Evolutionary conservation across 2,329 filamentous ascomycete genomes (phyloP), one percentile per base, ranked within the genome.

Genomic region (Alternaria triticina): DNA sequence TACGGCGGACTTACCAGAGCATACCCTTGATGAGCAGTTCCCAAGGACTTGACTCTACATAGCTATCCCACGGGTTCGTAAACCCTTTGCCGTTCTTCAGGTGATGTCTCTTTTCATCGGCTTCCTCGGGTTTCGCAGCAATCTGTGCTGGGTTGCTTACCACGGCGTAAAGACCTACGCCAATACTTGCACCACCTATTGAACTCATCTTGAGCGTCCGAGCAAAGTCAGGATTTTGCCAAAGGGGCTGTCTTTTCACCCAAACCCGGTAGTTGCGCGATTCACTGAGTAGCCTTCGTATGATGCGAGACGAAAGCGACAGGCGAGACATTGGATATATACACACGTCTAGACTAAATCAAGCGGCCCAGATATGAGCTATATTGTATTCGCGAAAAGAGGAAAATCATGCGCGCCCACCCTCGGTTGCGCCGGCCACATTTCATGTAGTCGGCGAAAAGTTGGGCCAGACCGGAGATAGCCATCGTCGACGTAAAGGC

Each of bases 51-150:
- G 78, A 70, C 5, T 86, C 82, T 12, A 61, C 67, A 69, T 82
- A 88, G n/a, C 84, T 86, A 6, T 83, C 80, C 86, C 86, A 88
- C 0, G 86, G 86, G 74, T 88, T 88, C n/a, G 74, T 74, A 70
- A 87, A 88, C 5, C 86, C 86, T 60, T 84, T 86, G 12, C 84
- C 84, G 66, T 82, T 71, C 70, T 84, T 83, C 59, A 82, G 72
- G 79, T 88, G 86, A 79, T 88, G 86, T 43, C 71, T 71, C 69
- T 84, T 82, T 15, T 80, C 79, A 45, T 79, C 78, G 9, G 82
- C 81, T 45, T 84, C 81, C 56, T 83, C 80, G 1, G 85, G 85
- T 46, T 74, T 72, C n/a, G 77, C 71, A n/a, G 77, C 77, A 6
- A 78, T 70, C 44, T 78, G 75, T 9, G 77, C 69, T 5, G 83